Conservation (phyloP, 176 grass and related monocot species). For the Calamus simplicifolius region DNA sequence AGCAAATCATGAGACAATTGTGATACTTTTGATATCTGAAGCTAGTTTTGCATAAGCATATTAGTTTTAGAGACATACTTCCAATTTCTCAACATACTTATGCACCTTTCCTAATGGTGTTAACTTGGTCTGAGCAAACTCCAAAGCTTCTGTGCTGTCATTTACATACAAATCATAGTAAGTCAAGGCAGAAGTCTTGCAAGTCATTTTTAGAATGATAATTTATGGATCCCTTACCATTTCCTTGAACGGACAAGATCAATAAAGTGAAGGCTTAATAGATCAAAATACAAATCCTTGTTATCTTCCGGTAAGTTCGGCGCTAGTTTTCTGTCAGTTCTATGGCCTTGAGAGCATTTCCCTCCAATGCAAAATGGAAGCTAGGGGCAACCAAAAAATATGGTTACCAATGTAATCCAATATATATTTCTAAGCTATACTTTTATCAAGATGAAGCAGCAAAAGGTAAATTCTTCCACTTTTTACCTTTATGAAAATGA, state of each 20-base stretch:
- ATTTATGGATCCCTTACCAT: slow-evolving; percentile 38
- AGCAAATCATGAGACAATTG: neutral
- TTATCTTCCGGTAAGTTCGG: slow-evolving; percentile 72
- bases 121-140: slow-evolving; percentile 85
- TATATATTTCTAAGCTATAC: too few species aligned
- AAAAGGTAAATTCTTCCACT: too few species aligned
- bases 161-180: neutral
- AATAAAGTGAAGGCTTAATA: slow-evolving; percentile 91
- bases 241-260: slow-evolving; percentile 66
- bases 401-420: neutral
- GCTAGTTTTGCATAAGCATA: too few species aligned
- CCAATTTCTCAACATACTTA: slow-evolving; percentile 85
- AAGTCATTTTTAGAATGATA: too few species aligned
- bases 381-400: slow-evolving; percentile 34
- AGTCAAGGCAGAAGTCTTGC: too few species aligned
- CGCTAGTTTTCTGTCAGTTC: slow-evolving; percentile 76
- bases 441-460: too few species aligned
- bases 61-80: slow-evolving; percentile 44
- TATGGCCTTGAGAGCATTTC: slow-evolving; percentile 79
- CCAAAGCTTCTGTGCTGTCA: slow-evolving; percentile 82
- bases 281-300: slow-evolving; percentile 88
- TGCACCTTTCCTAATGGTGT: slow-evolving; percentile 56
- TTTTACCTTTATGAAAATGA: too few species aligned
- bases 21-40: neutral
- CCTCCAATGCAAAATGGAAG: slow-evolving; percentile 64